A percentile compares a stretch with the other conserved stretches of the same genome.
Evolutionary conservation across 108 stramenopile genomes (phyloP).

Genomic region (Nannochloropsis oceanica): DNA sequence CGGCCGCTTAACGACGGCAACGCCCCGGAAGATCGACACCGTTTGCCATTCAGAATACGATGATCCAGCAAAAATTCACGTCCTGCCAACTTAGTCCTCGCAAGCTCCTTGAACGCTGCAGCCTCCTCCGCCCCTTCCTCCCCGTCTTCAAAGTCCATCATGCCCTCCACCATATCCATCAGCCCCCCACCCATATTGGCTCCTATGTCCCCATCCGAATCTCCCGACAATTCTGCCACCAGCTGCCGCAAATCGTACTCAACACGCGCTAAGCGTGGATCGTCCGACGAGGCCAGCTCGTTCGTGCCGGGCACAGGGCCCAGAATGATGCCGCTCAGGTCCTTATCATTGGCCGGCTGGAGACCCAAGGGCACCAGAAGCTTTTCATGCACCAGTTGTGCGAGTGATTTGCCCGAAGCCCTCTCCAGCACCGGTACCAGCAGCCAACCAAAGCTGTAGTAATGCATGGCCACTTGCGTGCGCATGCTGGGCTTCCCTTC

Average conservation of each 20-base stretch:
- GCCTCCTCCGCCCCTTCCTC: neutral
- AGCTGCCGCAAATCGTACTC: constrained; percentile 3
- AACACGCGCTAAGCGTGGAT: constrained; percentile 5
- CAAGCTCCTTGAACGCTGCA: neutral
- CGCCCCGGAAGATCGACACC: neutral
- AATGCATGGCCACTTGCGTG: constrained; percentile 1
- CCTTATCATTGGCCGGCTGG: neutral
- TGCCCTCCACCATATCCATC: neutral
- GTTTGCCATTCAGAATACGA: neutral
- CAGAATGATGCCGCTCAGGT: constrained; percentile 9
- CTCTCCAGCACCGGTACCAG: constrained; percentile 1
- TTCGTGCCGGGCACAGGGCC: neutral
- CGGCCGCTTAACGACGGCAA: neutral
- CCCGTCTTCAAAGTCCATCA: neutral
- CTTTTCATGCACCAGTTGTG: constrained; percentile 10
- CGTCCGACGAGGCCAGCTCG: neutral
- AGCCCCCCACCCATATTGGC: neutral
- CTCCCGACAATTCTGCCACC: neutral
- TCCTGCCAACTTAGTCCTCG: neutral
- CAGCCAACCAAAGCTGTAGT: constrained; percentile 27
- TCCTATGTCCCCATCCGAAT: neutral
- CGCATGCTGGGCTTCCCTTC: neutral
- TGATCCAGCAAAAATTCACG: neutral
- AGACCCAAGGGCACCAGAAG: constrained; percentile 18
- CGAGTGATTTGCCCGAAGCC: neutral